Evolutionary conservation across 208 protist species (phyloP), one percentile per base, ranked within the genome.

Genomic region (Trypanosoma congolense): DNA sequence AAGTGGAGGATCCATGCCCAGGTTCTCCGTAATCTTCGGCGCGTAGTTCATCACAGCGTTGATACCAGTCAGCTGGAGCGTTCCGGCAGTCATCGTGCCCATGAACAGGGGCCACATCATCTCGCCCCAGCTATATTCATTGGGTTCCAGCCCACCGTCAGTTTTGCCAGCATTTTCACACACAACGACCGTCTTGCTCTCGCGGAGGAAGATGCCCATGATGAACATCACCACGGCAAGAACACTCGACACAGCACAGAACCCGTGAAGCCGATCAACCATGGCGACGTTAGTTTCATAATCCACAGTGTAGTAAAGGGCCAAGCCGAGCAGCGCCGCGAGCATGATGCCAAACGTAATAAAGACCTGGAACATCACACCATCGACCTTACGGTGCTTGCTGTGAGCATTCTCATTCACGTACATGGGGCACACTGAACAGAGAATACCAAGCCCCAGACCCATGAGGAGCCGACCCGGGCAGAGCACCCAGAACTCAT

Each of bases 11-110:
- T 68, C 69, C 25, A 90, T 60, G 28, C 80, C 77, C 33, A 88
- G 64, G 42, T 62, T 75, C 30, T 62, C 59, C 70, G 81, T 89
- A 56, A 94, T 90, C 28, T 64, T 80, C 28, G 83, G 83, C 25
- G 87, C 80, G 69, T 92, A 94, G 70, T 88, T 90, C 80, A 88
- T 90, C 28, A 92, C 70, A 40, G 83, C 83, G 59, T 91, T 91
- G 59, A 91, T 88, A 35, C 87, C 87, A 29, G 87, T 94, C 65
- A 94, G 61, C 64, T 90, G 86, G 47, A 78, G 61, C 48, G 86
- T 82, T 21, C 76, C 68, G 26, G 75, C 70, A 55, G 86, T 69
- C 35, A 80, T 64, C 19, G 33, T 19, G 31, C 63, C 77, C 51
- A 93, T 76, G n/a, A 65, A 1, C 22, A 90, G 60, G 14, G 53